phyloP scores from a whole-genome alignment of 768 basidiomycete species.

The Mycena galopus region DNA sequence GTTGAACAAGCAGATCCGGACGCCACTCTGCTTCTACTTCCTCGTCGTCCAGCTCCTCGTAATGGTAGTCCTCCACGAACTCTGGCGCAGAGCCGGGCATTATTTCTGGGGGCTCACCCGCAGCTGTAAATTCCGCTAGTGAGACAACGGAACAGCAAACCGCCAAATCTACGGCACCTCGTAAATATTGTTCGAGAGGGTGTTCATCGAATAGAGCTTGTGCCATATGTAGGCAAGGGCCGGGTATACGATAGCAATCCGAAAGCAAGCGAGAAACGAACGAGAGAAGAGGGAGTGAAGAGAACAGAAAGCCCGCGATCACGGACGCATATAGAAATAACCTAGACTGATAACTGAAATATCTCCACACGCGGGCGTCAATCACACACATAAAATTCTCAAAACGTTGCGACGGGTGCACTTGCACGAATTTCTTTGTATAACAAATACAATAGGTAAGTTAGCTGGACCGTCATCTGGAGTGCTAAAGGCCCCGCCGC shows the following conservation, averaged over 20 bases:
- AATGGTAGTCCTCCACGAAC: constrained; percentile 54
- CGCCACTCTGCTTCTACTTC: constrained; percentile 50
- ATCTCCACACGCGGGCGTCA: too few relatives aligned
- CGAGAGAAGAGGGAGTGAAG: background rate
- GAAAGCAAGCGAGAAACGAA: constrained; percentile 26
- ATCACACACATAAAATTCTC: too few relatives aligned
- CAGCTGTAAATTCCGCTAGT: constrained; percentile 54
- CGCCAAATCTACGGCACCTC: constrained; percentile 59
- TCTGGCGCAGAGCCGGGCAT: constrained; percentile 69
- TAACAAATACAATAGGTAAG: too few relatives aligned
- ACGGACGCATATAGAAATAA: too few relatives aligned
- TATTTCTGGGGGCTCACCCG: constrained; percentile 66
- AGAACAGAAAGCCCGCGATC: background rate
- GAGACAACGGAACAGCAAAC: background rate
- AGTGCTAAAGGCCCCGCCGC: too few relatives aligned
- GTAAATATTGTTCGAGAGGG: constrained; percentile 79
- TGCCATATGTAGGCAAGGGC: constrained; percentile 64
- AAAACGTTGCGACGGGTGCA: too few relatives aligned
- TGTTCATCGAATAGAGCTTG: constrained; percentile 85
- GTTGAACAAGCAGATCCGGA: constrained; percentile 49
- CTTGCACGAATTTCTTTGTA: too few relatives aligned
- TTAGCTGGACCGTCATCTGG: too few relatives aligned
- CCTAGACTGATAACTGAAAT: too few relatives aligned
- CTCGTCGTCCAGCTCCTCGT: constrained; percentile 40
- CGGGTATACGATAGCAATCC: constrained; percentile 34